Percentiles rank a stretch among this genome's conserved stretches.
Evolutionary conservation across 2,329 filamentous ascomycete genomes (phyloP).

Genomic region (Aspergillus tubingensis): DNA sequence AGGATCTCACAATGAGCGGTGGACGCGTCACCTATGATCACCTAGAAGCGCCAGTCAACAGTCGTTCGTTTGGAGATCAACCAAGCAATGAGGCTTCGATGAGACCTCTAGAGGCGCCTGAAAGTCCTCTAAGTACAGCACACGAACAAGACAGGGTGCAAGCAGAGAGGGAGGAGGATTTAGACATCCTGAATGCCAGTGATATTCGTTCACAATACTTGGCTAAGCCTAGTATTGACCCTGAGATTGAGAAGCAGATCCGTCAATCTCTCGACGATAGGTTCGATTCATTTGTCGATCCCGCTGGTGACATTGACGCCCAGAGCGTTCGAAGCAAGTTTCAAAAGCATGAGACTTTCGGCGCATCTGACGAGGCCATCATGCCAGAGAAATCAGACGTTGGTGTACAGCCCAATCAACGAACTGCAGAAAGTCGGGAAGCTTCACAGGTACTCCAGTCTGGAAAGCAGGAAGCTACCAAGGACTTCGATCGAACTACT

Average conservation of each 20-base stretch:
- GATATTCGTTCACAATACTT: conserved; percentile 39
- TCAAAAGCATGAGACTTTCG: conserved; percentile 16
- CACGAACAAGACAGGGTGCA: conserved; percentile 4
- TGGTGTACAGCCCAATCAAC: neutral
- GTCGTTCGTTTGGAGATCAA: neutral
- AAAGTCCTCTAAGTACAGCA: neutral
- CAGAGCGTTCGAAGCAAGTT: conserved; percentile 26
- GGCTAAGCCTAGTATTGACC: conserved; percentile 22
- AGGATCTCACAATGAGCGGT: neutral
- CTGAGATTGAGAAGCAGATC: conserved; percentile 20
- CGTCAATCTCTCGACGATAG: conserved; percentile 25
- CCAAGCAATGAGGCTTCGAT: neutral
- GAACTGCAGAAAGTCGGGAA: neutral
- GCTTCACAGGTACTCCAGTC: neutral
- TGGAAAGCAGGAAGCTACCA: neutral
- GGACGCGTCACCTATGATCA: neutral
- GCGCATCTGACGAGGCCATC: neutral
- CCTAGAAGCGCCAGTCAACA: neutral
- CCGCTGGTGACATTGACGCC: conserved; percentile 19
- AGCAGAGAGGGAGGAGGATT: conserved; percentile 31
- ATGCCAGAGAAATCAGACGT: neutral
- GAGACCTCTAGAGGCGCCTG: neutral
- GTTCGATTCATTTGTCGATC: conserved; percentile 21
- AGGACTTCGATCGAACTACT: neutral
- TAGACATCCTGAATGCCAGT: conserved; percentile 37